phyloP scores from a whole-genome alignment of 2,329 filamentous ascomycete genomes.

The Calonectria ilicicola region DNA sequence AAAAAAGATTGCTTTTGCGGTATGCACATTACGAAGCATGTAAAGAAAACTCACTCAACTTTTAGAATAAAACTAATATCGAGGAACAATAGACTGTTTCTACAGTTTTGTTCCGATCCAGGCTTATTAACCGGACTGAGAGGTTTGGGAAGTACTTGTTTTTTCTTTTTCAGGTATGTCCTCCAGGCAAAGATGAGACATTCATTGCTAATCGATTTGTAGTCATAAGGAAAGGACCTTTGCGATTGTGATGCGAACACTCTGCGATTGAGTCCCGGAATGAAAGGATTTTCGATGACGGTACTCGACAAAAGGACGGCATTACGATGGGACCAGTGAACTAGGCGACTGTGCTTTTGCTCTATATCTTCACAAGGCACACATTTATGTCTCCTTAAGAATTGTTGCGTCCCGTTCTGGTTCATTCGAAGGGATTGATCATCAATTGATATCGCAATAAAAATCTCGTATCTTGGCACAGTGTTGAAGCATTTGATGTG shows the following conservation, averaged over 20 bases:
- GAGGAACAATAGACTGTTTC: neutral
- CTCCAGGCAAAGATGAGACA: too few relatives aligned
- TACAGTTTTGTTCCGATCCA: neutral
- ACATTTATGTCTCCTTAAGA: neutral
- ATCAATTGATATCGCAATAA: neutral
- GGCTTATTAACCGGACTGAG: neutral
- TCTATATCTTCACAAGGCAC: neutral
- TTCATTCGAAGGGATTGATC: neutral
- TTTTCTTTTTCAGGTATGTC: neutral
- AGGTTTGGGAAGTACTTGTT: too few relatives aligned
- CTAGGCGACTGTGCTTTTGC: neutral
- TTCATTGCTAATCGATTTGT: neutral
- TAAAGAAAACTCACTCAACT: neutral
- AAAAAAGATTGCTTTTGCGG: neutral
- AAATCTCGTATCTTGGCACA: neutral
- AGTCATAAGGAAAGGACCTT: neutral
- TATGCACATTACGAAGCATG: neutral
- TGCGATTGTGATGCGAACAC: neutral
- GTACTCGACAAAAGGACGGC: neutral
- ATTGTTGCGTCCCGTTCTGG: too few relatives aligned
- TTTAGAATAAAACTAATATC: neutral
- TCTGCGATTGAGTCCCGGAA: neutral
- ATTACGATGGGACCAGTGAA: too few relatives aligned
- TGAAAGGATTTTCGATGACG: neutral
- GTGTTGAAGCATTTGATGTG: neutral